A percentile compares a stretch with the other conserved stretches of the same genome.
phyloP scores from a whole-genome alignment of 73 alveolate species.

The Durusdinium trenchii region DNA sequence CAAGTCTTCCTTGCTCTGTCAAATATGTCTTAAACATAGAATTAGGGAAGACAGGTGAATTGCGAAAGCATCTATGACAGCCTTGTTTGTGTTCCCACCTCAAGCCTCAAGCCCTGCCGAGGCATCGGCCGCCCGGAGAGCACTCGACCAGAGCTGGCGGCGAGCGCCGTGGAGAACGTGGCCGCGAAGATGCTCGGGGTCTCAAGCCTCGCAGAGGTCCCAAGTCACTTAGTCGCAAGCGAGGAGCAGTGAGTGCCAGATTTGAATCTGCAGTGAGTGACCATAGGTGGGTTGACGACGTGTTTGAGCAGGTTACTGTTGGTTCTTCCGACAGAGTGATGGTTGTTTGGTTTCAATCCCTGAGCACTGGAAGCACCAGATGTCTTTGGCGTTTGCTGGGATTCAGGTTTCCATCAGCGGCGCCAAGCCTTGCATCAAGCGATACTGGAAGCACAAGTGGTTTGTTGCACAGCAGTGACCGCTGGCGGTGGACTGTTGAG shows the following conservation, averaged over 20 bases:
- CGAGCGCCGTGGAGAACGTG: slow-evolving; percentile 3
- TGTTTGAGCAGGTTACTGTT: not conserved
- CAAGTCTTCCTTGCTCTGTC: too few species aligned
- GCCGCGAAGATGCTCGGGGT: not conserved
- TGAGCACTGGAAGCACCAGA: not conserved
- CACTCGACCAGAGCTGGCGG: slow-evolving; percentile 15
- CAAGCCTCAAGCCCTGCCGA: not conserved
- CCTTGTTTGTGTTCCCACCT: not conserved
- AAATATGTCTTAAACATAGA: too few species aligned
- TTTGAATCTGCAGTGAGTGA: not conserved
- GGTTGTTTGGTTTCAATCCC: not conserved
- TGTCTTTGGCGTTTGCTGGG: not conserved
- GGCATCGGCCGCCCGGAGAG: slow-evolving; percentile 57
- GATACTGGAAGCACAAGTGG: not conserved
- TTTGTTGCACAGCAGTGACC: slow-evolving; percentile 35
- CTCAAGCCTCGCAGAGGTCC: not conserved
- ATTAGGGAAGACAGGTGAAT: too few species aligned
- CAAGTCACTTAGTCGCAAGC: not conserved
- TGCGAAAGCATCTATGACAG: not conserved
- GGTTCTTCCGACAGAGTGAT: not conserved
- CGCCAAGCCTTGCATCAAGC: not conserved
- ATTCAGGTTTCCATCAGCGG: not conserved
- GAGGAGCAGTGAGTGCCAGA: not conserved
- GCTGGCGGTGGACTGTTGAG: slow-evolving; percentile 35
- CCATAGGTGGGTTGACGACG: not conserved